Evolutionary conservation across 441 rosid genomes (phyloP), one percentile per base, ranked within the genome.

Genomic region (Bocquillonia castaneifolia): DNA sequence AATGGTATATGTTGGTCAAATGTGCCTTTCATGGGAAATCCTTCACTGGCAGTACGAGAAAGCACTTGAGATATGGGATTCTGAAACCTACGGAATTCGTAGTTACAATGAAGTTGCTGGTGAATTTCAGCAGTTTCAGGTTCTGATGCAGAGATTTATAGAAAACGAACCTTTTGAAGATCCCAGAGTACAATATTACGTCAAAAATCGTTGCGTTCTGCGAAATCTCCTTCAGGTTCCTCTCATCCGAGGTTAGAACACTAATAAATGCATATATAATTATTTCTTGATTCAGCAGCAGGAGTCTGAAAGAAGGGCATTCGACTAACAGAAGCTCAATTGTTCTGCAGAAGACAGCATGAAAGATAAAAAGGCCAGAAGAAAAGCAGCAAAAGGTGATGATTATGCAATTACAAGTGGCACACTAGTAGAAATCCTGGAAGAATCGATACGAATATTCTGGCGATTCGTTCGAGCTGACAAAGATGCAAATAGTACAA

Each of bases 1-100:
- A 73, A 79, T 75, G 51, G 93, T 91, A 0, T 93, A 93, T 61
- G 96, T 91, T n/a, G 98, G 96, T 54, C 98, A 93, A 63, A 64
- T 91, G 81, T 93, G 98, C 83, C 92, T 93, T 32, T 86, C 98
- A 0, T 93, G 98, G 98, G 98, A 93, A 71, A 83, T 91, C 58
- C 98, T 93, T 42, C 90, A 88, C 50, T 93, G 97, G 97, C 95
- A 93, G 76, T 93, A 91, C 44, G 85, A 83, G 34, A 91, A 86
- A 73, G 86, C 96, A 5, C 63, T 89, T 32, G 86, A 91, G 67
- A 67, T 91, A 23, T 85, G 93, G 68, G 92, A 89, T 59, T 83
- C 93, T 0, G 97, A 93, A 63, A 82, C 78, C 1, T 75, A 76
- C n/a, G 78, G 83, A 17, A 58, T 69, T 18, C 82, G 79, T 5